Conservation (phyloP, 2,329 filamentous ascomycete genomes). For the Aquanectria penicillioides region DNA sequence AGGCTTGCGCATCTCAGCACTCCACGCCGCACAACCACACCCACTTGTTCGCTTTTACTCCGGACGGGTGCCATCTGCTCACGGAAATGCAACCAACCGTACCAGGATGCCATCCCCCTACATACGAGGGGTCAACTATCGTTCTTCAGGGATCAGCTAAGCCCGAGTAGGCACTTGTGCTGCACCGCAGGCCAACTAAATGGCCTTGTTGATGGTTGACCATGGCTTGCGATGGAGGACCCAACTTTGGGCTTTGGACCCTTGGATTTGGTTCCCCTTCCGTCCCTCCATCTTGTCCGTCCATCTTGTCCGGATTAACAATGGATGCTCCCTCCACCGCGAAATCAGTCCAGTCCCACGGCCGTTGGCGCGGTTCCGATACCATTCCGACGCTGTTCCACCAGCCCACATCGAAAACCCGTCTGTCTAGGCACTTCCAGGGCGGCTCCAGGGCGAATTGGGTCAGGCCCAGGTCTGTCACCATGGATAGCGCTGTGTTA, state of each 20-base stretch:
- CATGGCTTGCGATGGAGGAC: background rate
- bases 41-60: background rate
- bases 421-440: too few relatives aligned
- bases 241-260: background rate
- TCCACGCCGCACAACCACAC: background rate
- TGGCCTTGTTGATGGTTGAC: slow-evolving; percentile 5
- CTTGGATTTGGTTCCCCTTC: slow-evolving; percentile 1
- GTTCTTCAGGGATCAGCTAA: slow-evolving; percentile 18
- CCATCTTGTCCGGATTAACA: background rate
- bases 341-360: background rate
- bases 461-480: too few relatives aligned
- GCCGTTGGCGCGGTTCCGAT: slow-evolving; percentile 1
- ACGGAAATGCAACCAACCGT: slow-evolving; percentile 7
- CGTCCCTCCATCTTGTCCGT: slow-evolving; percentile 1
- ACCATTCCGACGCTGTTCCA: slow-evolving; percentile 1
- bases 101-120: slow-evolving; percentile 10
- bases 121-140: slow-evolving; percentile 21
- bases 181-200: slow-evolving; percentile 15
- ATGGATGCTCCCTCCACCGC: background rate
- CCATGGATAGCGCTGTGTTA: too few relatives aligned
- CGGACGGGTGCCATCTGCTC: background rate
- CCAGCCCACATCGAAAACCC: background rate
- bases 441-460: too few relatives aligned
- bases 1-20: too few relatives aligned
- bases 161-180: slow-evolving; percentile 21